These are phyloP conservation scores for Pseudogymnoascus sp. DNA, from an alignment of 2,329 filamentous ascomycete species.

Conservation along the genomic window DNA sequence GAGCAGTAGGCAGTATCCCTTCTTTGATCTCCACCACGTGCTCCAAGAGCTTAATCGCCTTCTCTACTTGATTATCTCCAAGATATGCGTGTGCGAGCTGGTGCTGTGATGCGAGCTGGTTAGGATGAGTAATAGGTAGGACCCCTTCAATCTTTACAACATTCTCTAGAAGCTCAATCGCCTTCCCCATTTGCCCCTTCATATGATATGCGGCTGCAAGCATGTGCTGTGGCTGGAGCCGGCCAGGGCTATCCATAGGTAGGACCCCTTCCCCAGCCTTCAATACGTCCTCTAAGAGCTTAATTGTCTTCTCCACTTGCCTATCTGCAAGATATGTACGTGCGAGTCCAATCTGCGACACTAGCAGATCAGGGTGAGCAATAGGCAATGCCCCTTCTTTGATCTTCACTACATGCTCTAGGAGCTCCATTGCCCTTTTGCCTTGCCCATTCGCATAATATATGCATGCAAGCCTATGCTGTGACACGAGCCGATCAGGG, in stretches of 20 bases:
- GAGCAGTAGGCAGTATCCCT: neutral
- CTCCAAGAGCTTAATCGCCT: slow-evolving; percentile 1
- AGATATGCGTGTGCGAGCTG: slow-evolving; percentile 10
- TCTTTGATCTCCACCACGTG: neutral
- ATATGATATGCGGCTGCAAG: neutral
- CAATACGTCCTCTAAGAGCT: slow-evolving; percentile 14
- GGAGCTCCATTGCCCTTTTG: slow-evolving; percentile 3
- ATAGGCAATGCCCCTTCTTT: neutral
- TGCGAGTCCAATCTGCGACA: slow-evolving; percentile 11
- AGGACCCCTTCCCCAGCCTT: neutral
- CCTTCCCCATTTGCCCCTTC: neutral
- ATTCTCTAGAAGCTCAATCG: slow-evolving; percentile 4
- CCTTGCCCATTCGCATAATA: neutral
- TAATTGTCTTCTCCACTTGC: neutral
- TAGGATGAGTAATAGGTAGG: slow-evolving; percentile 6
- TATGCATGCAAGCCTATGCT: neutral
- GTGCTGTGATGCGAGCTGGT: slow-evolving; percentile 11
- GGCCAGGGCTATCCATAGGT: neutral
- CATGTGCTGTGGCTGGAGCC: neutral
- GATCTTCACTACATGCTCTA: slow-evolving; percentile 8
- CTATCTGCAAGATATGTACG: neutral
- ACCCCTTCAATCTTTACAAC: neutral
- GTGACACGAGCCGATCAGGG: neutral
- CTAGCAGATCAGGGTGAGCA: slow-evolving; percentile 1
- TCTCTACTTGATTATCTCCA: neutral